Percentiles rank a stretch among this genome's conserved stretches.
Evolutionary conservation across 768 basidiomycete genomes (phyloP).

Genomic region (Lactarius akahatsu): DNA sequence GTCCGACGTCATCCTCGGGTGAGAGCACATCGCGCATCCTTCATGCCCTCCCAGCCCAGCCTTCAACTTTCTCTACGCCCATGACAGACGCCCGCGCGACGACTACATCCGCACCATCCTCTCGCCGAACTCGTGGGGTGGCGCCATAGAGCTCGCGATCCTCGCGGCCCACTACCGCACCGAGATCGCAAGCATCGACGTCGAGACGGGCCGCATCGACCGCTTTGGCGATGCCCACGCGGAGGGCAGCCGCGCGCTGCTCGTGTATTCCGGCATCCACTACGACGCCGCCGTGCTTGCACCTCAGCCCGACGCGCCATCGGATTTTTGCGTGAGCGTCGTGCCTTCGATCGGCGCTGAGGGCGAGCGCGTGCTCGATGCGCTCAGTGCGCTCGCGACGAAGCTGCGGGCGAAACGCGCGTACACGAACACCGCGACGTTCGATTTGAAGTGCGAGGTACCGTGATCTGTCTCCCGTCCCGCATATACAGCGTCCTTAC

Average conservation of each 20-base stretch:
- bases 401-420: conserved; percentile 75
- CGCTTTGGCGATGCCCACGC: conserved; percentile 62
- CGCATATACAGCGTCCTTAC: conserved; percentile 11
- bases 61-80: neutral
- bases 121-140: conserved; percentile 85
- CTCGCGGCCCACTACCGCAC: conserved; percentile 78
- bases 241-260: conserved; percentile 47
- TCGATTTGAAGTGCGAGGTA: conserved; percentile 87
- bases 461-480: conserved; percentile 3
- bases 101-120: conserved; percentile 82
- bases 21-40: conserved; percentile 12
- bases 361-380: conserved; percentile 56
- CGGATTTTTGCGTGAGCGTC: conserved; percentile 80
- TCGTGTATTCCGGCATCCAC: conserved; percentile 96
- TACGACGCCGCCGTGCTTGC: conserved; percentile 90
- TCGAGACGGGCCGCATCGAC: conserved; percentile 89
- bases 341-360: conserved; percentile 59
- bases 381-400: conserved; percentile 68
- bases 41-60: conserved; percentile 7
- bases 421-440: conserved; percentile 89
- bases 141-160: conserved; percentile 89
- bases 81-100: conserved; percentile 50
- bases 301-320: conserved; percentile 69
- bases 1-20: conserved; percentile 88
- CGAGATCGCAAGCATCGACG: conserved; percentile 88